A percentile compares a stretch with the other conserved stretches of the same genome.
Conservation (phyloP, 148 eudicot species). For the Arctostaphylos glauca region DNA sequence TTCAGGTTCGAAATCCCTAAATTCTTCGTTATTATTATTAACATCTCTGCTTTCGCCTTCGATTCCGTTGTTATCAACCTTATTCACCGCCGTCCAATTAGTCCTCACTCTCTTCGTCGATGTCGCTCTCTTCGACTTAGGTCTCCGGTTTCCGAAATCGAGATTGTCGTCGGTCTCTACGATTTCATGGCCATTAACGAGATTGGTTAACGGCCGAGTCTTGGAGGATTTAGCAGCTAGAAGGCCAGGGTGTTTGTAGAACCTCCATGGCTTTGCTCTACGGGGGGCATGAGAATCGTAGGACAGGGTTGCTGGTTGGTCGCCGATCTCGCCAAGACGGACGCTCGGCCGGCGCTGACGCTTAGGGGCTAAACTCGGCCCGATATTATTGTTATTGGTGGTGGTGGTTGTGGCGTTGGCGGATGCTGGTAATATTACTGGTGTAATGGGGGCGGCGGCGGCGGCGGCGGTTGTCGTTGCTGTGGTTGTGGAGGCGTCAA, state of each 20-base stretch:
- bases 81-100: conserved; percentile 22
- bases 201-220: conserved; percentile 42
- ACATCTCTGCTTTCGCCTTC: conserved; percentile 16
- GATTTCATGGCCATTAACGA: conserved; percentile 26
- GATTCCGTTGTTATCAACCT: conserved; percentile 12
- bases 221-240: conserved; percentile 23
- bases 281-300: conserved; percentile 19
- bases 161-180: conserved; percentile 17
- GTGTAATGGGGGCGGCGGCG: neutral
- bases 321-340: conserved; percentile 49
- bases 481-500: neutral
- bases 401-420: neutral
- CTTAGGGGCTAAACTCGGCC: conserved; percentile 23
- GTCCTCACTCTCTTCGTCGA: conserved; percentile 26
- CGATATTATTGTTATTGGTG: neutral
- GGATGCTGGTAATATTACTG: conserved; percentile 25
- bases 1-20: conserved; percentile 34
- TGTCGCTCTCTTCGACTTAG: conserved; percentile 20
- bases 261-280: conserved; percentile 30
- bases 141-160: conserved; percentile 11
- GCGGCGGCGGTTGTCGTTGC: neutral
- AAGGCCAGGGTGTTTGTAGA: conserved; percentile 23
- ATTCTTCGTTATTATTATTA: conserved; percentile 25
- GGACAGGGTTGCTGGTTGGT: conserved; percentile 21
- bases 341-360: conserved; percentile 52